Percentiles rank a stretch among this genome's conserved stretches.
Conservation (phyloP, 2,329 filamentous ascomycete species). For the Verticillium isaacii region DNA sequence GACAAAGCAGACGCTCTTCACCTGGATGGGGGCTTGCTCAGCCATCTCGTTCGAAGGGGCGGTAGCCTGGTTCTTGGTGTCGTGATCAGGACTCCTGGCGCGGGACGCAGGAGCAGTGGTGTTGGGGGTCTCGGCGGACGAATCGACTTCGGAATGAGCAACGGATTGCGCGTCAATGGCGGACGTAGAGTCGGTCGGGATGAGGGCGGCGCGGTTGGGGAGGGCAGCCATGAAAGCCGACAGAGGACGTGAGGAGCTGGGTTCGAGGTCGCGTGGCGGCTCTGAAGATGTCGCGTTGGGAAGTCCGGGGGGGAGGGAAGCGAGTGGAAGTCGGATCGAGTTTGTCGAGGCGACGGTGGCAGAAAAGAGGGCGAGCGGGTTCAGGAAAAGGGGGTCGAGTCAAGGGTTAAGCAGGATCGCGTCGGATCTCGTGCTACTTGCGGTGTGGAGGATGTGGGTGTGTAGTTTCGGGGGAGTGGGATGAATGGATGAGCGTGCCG, state of each 20-base stretch:
- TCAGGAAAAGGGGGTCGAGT: not conserved
- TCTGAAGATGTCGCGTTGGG: not conserved
- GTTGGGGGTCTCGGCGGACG: conserved; percentile 11
- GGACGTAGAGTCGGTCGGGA: conserved; percentile 8
- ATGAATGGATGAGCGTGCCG: not conserved
- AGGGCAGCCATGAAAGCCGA: conserved; percentile 8
- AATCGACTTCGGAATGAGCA: conserved; percentile 11
- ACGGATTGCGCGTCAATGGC: conserved; percentile 9
- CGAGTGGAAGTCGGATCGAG: not conserved
- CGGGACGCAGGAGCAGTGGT: conserved; percentile 12
- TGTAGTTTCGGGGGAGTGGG: not conserved
- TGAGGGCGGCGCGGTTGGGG: conserved; percentile 4
- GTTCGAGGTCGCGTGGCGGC: not conserved
- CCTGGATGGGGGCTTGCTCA: conserved; percentile 10
- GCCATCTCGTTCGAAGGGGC: conserved; percentile 6
- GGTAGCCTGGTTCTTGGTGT: not conserved
- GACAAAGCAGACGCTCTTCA: conserved; percentile 62
- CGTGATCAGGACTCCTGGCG: conserved; percentile 10
- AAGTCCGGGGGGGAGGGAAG: not conserved
- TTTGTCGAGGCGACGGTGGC: not conserved
- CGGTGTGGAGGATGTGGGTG: not conserved
- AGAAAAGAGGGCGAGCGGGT: not conserved
- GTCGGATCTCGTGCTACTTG: not conserved
- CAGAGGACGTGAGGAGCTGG: not conserved
- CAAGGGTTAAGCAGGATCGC: not conserved